Base-by-base conservation (phyloP, 2,329 filamentous ascomycete genomes). In the Xylariaceae sp. region DNA sequence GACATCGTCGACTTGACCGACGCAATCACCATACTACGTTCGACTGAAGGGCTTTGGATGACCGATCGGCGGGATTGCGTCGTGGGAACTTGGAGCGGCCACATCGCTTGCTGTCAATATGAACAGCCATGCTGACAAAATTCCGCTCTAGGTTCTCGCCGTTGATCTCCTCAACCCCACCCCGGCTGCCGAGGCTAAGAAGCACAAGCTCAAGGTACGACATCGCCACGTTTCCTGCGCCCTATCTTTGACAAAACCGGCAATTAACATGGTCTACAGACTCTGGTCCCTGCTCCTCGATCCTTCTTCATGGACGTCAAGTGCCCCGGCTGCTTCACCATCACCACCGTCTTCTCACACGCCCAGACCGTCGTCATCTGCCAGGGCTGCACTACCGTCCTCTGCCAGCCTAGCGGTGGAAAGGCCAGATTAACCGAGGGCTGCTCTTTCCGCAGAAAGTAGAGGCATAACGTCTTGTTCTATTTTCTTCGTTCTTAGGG, bases 271-370 rank as follows among this genome's bases (percentile, higher is more conserved):
- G 31, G 39, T 42, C 52, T 60, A 55, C 64, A 95, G 90, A 90
- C 83, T 65, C 89, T 99, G 69, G 94, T 99, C 73, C 94, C 94
- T 69, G 87, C 84, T 63, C 94, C 94, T 70, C 90, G 94, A 75
- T 97, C 92, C 65, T 99, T 97, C 89, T 99, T 99, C 89, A 99
- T 99, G 94, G 94, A 99, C 75, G 94, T 99, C 83, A 99, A 99
- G 88, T 99, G 94, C 89, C 94, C 94, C 75, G 94, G 94, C 71
- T 99, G 94, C 89, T 99, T 97, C 87, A 96, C 91, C 77, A 99
- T 99, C 85, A 99, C 94, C 76, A 99, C 94, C 76, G 94, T 99
- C 78, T 99, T 97, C 89, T 97, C 92, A 61, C 94, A 99, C 85
- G 94, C 94, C 76, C 94, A 99, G 85, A 99, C 94, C 74, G 94